Evolutionary conservation across 2,329 filamentous ascomycete genomes (phyloP).

Genomic region (Exophiala xenobiotica): DNA sequence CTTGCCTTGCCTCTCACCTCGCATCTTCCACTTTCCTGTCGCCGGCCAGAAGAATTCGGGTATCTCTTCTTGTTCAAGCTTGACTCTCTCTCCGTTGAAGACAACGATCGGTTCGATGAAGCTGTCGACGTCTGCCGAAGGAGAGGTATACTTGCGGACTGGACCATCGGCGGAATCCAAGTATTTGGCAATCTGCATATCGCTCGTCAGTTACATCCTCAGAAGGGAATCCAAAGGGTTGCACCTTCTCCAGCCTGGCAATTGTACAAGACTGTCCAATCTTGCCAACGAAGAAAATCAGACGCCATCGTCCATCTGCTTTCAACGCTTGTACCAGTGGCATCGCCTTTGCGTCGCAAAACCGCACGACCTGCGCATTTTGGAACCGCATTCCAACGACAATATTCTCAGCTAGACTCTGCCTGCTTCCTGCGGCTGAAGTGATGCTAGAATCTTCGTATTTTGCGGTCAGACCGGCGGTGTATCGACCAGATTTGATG

Average conservation of each 20-base stretch:
- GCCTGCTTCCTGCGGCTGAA: slow-evolving; percentile 34
- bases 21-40: slow-evolving; percentile 56
- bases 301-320: slow-evolving; percentile 54
- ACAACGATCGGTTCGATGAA: slow-evolving; percentile 60
- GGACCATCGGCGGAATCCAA: slow-evolving; percentile 44
- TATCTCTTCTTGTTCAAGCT: slow-evolving; percentile 54
- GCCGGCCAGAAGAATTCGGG: slow-evolving; percentile 57
- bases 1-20: slow-evolving; percentile 42
- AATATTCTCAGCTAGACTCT: slow-evolving; percentile 40
- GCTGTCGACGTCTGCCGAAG: slow-evolving; percentile 49
- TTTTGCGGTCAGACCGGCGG: slow-evolving; percentile 57
- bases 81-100: slow-evolving; percentile 48
- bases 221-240: slow-evolving; percentile 10
- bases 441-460: slow-evolving; percentile 56
- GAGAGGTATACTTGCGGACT: slow-evolving; percentile 45
- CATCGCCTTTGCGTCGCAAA: slow-evolving; percentile 59
- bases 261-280: slow-evolving; percentile 34
- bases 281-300: slow-evolving; percentile 52
- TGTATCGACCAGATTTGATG: slow-evolving; percentile 58
- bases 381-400: slow-evolving; percentile 51
- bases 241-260: slow-evolving; percentile 41
- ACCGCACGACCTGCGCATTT: slow-evolving; percentile 59
- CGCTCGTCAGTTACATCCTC: not conserved
- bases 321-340: slow-evolving; percentile 52
- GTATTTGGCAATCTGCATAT: slow-evolving; percentile 40